Base-by-base conservation (phyloP, 2,329 filamentous ascomycete species). In the Pseudocercospora macadamiae region DNA sequence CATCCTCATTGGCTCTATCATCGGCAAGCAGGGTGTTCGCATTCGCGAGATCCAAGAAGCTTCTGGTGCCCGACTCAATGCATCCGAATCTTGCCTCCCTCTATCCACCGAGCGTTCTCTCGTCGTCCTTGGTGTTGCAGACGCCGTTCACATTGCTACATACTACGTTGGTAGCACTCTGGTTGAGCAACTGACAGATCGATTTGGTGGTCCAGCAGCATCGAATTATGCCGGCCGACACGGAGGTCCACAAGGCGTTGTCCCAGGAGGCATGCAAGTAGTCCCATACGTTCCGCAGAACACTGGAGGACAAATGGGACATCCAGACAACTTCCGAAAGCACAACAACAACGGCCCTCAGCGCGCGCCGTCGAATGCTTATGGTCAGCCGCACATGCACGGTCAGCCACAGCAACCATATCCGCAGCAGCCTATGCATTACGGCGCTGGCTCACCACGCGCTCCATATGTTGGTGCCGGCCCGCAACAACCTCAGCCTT, bases 81-180 rank as follows among this genome's bases (percentile, higher is more conserved):
- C 95, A 23, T 99, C 95, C 5, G 95, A 97, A 75, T 89, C 92
- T 4, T 96, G 93, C 73, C 84, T 99, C 56, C 95, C 95, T 49
- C 84, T 97, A 61, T 99, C 95, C 16, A 96, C 92, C 60, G 95
- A 99, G 79, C 90, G 95, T 48, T 97, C 95, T n/a, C 85, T 99
- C 49, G 93, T 99, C 52, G 93, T 99, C 26, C 91, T 97, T 77
- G 95, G 95, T 74, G 95, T 99, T 59, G 95, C 95, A 54, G 95
- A 99, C 79, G 93, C 95, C 59, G 93, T 99, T 49, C 95, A 99
- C 78, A 99, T 99, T 76, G 95, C 95, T 49, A 96, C 95, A 34
- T 99, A 97, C 81, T 99, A 99, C 72, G 93, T 99, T 64, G 93
- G 93, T 56, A 96, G 93, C 76, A 99, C 95, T n/a, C 85, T 99